These are phyloP conservation scores for Pichia gijzeniarum DNA, from an alignment of 805 yeast species.

Conservation along the genomic window DNA sequence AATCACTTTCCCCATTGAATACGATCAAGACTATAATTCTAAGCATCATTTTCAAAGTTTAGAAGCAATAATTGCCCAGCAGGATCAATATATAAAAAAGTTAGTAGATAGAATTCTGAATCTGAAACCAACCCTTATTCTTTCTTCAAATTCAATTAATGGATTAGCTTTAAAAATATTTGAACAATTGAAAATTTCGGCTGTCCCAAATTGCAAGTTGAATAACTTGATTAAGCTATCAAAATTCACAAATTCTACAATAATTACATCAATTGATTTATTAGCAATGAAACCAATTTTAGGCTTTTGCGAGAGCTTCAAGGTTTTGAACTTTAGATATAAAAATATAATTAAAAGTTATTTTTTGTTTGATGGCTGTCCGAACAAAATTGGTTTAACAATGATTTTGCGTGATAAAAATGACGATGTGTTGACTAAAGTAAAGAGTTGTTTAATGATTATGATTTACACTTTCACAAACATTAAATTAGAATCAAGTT, in stretches of 20 bases:
- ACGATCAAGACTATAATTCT: slow-evolving; percentile 45
- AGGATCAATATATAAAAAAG: slow-evolving; percentile 74
- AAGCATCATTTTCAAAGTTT: slow-evolving; percentile 17
- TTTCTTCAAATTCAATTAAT: slow-evolving; percentile 73
- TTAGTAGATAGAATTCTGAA: slow-evolving; percentile 73
- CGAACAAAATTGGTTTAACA: slow-evolving; percentile 70
- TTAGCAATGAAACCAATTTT: slow-evolving; percentile 63
- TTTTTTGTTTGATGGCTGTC: slow-evolving; percentile 74
- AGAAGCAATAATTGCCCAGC: slow-evolving; percentile 74
- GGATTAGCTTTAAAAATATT: slow-evolving; percentile 73
- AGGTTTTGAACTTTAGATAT: slow-evolving; percentile 58
- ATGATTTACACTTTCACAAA: slow-evolving; percentile 76
- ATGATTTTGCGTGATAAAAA: slow-evolving; percentile 79
- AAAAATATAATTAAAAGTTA: slow-evolving; percentile 59
- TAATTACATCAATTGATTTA: slow-evolving; percentile 80
- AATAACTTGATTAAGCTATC: slow-evolving; percentile 76
- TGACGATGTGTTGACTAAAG: slow-evolving; percentile 50
- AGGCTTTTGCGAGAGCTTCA: slow-evolving; percentile 71
- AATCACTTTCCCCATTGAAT: slow-evolving; percentile 85
- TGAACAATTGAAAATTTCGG: slow-evolving; percentile 71
- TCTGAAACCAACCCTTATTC: slow-evolving; percentile 69
- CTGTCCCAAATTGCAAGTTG: slow-evolving; percentile 73
- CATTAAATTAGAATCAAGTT: slow-evolving; percentile 68
- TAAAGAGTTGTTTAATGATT: slow-evolving; percentile 76
- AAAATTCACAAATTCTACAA: slow-evolving; percentile 74